Evolutionary conservation across 2,329 filamentous ascomycete species (phyloP).

Genomic region (Zarea fungicola): DNA sequence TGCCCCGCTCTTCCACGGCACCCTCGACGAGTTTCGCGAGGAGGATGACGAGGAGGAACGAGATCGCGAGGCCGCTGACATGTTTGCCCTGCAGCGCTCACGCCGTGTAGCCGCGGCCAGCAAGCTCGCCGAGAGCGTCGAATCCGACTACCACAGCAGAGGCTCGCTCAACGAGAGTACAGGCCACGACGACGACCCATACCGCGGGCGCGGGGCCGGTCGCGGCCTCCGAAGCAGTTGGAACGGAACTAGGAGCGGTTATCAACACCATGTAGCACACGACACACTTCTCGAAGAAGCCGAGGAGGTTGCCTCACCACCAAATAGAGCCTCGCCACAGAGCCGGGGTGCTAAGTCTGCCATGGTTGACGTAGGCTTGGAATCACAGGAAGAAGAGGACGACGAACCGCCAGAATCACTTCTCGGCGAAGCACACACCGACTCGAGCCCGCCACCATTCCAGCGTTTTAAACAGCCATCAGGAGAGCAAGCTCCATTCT

Average conservation of each 20-base stretch:
- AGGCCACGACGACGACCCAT: conserved; percentile 26
- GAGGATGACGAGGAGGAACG: conserved; percentile 90
- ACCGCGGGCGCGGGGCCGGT: conserved; percentile 42
- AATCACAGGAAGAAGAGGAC: conserved; percentile 57
- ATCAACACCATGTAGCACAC: conserved; percentile 22
- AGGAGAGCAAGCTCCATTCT: conserved; percentile 33
- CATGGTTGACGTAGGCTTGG: conserved; percentile 84
- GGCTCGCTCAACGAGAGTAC: conserved; percentile 31
- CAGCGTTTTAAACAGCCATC: conserved; percentile 47
- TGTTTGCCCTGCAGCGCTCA: conserved; percentile 86
- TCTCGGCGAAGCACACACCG: conserved; percentile 46
- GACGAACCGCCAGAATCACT: conserved; percentile 55
- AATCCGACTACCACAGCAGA: conserved; percentile 55
- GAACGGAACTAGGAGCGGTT: conserved; percentile 48
- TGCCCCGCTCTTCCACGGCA: conserved; percentile 91
- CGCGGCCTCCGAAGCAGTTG: conserved; percentile 60
- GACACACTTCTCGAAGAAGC: conserved; percentile 36
- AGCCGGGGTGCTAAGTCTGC: conserved; percentile 45
- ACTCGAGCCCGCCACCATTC: conserved; percentile 56
- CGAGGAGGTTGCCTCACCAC: conserved; percentile 35
- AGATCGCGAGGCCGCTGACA: conserved; percentile 86
- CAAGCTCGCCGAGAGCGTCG: conserved; percentile 78
- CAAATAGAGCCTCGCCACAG: conserved; percentile 21
- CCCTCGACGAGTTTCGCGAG: conserved; percentile 83
- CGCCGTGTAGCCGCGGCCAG: conserved; percentile 81